Evolutionary conservation across 116 monocot species (phyloP).

Genomic region (Posidonia oceanica): DNA sequence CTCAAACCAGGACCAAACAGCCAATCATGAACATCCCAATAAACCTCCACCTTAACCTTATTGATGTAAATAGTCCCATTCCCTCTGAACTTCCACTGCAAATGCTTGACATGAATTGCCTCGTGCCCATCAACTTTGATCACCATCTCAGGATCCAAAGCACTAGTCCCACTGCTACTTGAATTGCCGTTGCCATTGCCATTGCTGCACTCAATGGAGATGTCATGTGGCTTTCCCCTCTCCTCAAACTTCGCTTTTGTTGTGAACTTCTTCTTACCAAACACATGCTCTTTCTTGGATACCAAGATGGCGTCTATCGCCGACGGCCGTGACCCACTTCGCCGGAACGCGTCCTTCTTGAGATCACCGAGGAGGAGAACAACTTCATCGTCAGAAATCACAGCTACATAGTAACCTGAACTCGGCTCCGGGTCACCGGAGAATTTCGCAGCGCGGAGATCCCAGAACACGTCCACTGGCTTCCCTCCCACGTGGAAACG

Average conservation of each 20-base stretch:
- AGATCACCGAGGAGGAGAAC: conserved; percentile 65
- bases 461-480: conserved; percentile 56
- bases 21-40: conserved; percentile 81
- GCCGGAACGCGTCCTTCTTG: conserved; percentile 34
- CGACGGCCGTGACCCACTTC: conserved; percentile 24
- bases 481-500: conserved; percentile 18
- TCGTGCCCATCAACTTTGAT: conserved; percentile 47
- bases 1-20: conserved; percentile 46
- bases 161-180: conserved; percentile 6
- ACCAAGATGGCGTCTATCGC: conserved; percentile 32
- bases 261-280: conserved; percentile 56
- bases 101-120: conserved; percentile 41
- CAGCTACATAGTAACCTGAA: conserved; percentile 65
- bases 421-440: conserved; percentile 54
- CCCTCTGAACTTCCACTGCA: conserved; percentile 86
- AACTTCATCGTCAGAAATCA: conserved; percentile 42
- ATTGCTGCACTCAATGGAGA: conserved; percentile 2
- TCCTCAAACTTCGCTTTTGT: conserved; percentile 44
- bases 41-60: conserved; percentile 45
- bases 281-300: conserved; percentile 64
- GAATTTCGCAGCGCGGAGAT: conserved; percentile 58
- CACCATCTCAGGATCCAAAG: conserved; percentile 51
- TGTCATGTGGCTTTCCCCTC: conserved; percentile 27
- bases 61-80: conserved; percentile 36
- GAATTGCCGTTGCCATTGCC: conserved; percentile 14